Conservation (phyloP, 2,329 filamentous ascomycete species). For the Emericellopsis cladophorae region DNA sequence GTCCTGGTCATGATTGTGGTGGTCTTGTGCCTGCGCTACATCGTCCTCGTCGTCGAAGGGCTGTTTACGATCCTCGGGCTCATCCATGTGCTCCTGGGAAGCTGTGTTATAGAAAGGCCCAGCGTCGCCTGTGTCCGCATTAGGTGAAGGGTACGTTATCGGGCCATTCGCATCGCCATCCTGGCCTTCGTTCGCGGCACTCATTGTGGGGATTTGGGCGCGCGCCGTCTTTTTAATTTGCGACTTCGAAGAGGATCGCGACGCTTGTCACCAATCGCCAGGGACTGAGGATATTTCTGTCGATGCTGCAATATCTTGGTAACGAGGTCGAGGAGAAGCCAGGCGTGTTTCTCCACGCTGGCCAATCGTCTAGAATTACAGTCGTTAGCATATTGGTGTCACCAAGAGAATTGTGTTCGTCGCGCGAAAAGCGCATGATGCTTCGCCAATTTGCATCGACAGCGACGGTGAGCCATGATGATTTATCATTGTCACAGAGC, state of each 20-base stretch:
- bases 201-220: conserved; percentile 11
- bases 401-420: background rate
- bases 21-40: background rate
- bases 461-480: conserved; percentile 2
- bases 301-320: background rate
- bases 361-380: background rate
- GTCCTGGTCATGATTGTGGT: conserved; percentile 3
- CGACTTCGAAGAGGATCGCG: background rate
- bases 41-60: background rate
- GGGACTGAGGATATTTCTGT: too few species aligned
- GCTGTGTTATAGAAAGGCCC: conserved; percentile 30
- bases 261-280: background rate
- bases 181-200: conserved; percentile 16
- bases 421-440: background rate
- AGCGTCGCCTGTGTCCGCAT: conserved; percentile 27
- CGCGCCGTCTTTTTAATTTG: background rate
- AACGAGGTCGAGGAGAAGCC: background rate
- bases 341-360: background rate
- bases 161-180: conserved; percentile 21
- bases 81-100: conserved; percentile 17
- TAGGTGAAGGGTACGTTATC: conserved; percentile 32
- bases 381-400: background rate
- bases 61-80: conserved; percentile 3
- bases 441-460: background rate
- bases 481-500: conserved; percentile 2